Percentiles rank a stretch among this genome's conserved stretches.
phyloP scores from a whole-genome alignment of 768 basidiomycete genomes.

The Kwoniella dendrophila region DNA sequence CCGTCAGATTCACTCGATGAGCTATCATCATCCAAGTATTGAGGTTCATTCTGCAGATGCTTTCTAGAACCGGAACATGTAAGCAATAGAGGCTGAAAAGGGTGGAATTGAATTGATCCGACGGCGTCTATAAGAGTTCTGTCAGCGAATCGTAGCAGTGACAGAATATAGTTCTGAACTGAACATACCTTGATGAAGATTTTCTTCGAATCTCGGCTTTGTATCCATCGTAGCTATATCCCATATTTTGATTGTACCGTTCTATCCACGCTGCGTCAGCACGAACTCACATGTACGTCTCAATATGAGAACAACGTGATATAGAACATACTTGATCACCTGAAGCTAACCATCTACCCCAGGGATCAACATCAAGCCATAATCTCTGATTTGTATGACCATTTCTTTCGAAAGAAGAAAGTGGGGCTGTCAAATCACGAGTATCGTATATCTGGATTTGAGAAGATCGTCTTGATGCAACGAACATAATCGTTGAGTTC shows the following conservation, averaged over 20 bases:
- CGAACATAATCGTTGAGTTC: conserved; percentile 72
- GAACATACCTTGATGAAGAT: conserved; percentile 62
- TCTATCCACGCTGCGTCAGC: conserved; percentile 56
- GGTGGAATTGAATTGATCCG: conserved; percentile 74
- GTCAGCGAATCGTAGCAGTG: background rate
- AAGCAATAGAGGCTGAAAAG: conserved; percentile 63
- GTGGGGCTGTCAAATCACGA: conserved; percentile 62
- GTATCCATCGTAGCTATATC: conserved; percentile 56
- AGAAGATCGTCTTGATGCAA: conserved; percentile 70
- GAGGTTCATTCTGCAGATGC: background rate
- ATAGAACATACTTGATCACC: conserved; percentile 69
- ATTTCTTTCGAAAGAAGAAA: conserved; percentile 55
- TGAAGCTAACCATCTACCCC: conserved; percentile 66
- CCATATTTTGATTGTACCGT: conserved; percentile 66
- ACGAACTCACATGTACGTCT: background rate
- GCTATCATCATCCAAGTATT: conserved; percentile 2
- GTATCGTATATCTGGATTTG: conserved; percentile 78
- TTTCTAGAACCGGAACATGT: conserved; percentile 74
- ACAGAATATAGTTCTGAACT: background rate
- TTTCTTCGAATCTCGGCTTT: conserved; percentile 59
- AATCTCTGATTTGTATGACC: conserved; percentile 73
- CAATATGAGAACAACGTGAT: background rate
- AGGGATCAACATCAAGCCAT: conserved; percentile 73
- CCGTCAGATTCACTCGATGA: conserved; percentile 4
- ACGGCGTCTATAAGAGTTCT: conserved; percentile 64